Evolutionary conservation across 108 stramenopile genomes (phyloP).

Genomic region (Cyclotella kingstonii): DNA sequence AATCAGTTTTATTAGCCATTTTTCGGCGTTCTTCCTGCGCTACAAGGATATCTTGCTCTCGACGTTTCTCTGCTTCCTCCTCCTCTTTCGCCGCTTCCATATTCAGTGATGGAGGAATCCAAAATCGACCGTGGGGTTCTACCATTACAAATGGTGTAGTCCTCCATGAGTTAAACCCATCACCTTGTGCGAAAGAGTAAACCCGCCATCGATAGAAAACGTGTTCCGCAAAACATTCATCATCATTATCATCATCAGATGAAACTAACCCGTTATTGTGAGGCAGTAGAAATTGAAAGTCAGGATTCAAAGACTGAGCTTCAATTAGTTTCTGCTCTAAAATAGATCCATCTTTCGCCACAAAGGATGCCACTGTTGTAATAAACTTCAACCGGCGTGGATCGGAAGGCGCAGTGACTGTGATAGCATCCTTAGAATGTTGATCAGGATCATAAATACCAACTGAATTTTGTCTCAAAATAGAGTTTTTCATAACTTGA

Average conservation of each 20-base stretch:
- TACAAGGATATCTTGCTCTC: conserved; percentile 27
- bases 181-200: conserved; percentile 69
- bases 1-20: conserved; percentile 26
- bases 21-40: conserved; percentile 53
- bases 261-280: conserved; percentile 6
- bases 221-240: conserved; percentile 44
- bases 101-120: conserved; percentile 70
- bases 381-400: conserved; percentile 50
- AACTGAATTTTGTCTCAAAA: not conserved
- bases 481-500: not conserved
- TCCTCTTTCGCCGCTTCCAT: conserved; percentile 40
- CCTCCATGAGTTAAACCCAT: conserved; percentile 53
- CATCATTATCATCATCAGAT: conserved; percentile 9
- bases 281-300: conserved; percentile 43
- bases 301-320: conserved; percentile 41
- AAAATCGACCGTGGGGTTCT: conserved; percentile 48
- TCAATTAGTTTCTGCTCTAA: conserved; percentile 53
- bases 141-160: conserved; percentile 71
- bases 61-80: conserved; percentile 35
- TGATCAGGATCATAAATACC: conserved; percentile 43
- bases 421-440: conserved; percentile 46
- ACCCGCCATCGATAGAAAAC: conserved; percentile 79
- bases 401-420: conserved; percentile 53
- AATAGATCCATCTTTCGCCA: conserved; percentile 55
- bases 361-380: conserved; percentile 59